These are phyloP conservation scores for Phytophthora chlamydospora DNA, from an alignment of 352 stramenopile genomes.

Conservation along the genomic window DNA sequence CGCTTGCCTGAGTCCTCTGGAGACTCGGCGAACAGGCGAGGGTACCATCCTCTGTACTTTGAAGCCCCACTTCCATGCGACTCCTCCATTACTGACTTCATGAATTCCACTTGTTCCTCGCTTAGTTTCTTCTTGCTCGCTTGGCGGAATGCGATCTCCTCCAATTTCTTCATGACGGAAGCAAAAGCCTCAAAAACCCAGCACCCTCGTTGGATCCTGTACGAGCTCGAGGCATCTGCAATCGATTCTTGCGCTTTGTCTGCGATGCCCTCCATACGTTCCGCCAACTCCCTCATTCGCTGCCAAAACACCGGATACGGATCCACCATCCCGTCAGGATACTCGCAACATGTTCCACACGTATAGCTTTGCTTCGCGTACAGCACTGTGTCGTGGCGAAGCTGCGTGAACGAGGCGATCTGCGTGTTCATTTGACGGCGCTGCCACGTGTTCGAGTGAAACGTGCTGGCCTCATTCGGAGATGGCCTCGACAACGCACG, in stretches of 20 bases:
- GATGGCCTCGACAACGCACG: slow-evolving; percentile 25
- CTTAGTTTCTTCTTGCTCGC: neutral
- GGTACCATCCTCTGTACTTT: slow-evolving; percentile 25
- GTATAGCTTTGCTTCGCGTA: slow-evolving; percentile 33
- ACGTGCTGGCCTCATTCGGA: slow-evolving; percentile 13
- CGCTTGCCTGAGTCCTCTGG: slow-evolving; percentile 22
- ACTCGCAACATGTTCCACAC: slow-evolving; percentile 18
- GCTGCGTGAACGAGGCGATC: slow-evolving; percentile 31
- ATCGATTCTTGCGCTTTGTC: neutral
- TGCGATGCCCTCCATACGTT: slow-evolving; percentile 5
- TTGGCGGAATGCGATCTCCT: slow-evolving; percentile 7
- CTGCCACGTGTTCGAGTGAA: slow-evolving; percentile 25
- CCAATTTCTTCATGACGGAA: slow-evolving; percentile 15
- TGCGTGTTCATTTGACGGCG: slow-evolving; percentile 35
- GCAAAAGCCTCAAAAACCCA: slow-evolving; percentile 14
- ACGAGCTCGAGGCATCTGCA: neutral
- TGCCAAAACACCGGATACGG: slow-evolving; percentile 31
- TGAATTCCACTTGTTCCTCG: slow-evolving; percentile 19
- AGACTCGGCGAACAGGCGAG: slow-evolving; percentile 14
- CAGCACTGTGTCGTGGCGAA: slow-evolving; percentile 36
- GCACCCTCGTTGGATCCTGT: neutral
- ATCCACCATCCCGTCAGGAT: slow-evolving; percentile 35
- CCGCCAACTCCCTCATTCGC: slow-evolving; percentile 6
- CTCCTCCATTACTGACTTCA: slow-evolving; percentile 37
- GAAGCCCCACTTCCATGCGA: slow-evolving; percentile 6